phyloP scores from a whole-genome alignment of 164 flowering plant genomes.

The Umbilicus rupestris region DNA sequence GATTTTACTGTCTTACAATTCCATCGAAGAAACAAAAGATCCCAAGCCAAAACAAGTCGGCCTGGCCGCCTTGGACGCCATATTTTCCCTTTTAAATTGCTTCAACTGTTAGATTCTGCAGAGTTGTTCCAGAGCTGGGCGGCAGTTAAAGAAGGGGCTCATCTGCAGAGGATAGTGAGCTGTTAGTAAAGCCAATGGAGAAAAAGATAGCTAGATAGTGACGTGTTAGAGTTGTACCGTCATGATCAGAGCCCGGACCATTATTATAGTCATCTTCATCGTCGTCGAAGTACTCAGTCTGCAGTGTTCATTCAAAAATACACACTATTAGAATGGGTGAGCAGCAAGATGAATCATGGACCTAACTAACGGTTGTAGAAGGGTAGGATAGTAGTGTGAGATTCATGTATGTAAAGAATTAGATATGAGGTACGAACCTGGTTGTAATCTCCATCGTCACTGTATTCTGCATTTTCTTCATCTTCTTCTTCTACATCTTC shows the following conservation, averaged over 20 bases:
- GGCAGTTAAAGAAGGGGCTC: not conserved
- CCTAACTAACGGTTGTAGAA: not conserved
- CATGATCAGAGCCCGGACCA: not conserved
- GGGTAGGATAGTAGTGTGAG: not conserved
- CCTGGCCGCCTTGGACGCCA: too few species aligned
- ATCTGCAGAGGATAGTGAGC: constrained; percentile 3
- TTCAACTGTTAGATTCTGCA: not conserved
- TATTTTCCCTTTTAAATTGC: not conserved
- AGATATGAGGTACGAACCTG: constrained; percentile 23
- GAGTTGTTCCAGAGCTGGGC: too few species aligned
- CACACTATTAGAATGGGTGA: not conserved
- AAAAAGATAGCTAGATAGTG: not conserved
- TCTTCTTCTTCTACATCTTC: constrained; percentile 19
- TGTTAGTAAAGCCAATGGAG: not conserved
- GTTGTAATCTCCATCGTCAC: constrained; percentile 43
- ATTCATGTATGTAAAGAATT: not conserved
- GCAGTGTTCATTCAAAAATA: not conserved
- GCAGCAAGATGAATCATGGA: too few species aligned
- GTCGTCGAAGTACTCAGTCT: constrained; percentile 9
- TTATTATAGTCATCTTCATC: constrained; percentile 10
- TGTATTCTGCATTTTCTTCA: constrained; percentile 28
- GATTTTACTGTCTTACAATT: too few species aligned
- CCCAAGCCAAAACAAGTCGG: too few species aligned
- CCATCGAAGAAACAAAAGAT: too few species aligned
- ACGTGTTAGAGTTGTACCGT: not conserved